These are phyloP conservation scores for Guyanaporus albipodus DNA, from an alignment of 768 basidiomycete species.

Conservation along the genomic window DNA sequence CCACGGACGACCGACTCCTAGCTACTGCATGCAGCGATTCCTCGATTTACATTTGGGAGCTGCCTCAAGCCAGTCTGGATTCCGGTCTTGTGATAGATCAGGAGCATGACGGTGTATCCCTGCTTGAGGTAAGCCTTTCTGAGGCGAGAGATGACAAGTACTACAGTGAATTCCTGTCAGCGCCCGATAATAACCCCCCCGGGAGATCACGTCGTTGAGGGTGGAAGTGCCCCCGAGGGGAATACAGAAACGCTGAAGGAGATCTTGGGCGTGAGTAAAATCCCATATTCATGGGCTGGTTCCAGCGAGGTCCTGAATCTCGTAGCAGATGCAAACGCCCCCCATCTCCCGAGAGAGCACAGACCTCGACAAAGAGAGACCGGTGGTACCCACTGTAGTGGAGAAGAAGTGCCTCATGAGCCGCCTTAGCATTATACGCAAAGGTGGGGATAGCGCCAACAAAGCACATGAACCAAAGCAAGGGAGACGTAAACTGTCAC, in stretches of 20 bases:
- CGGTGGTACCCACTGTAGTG: slow-evolving; percentile 2
- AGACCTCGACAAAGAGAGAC: slow-evolving; percentile 3
- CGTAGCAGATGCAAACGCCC: slow-evolving; percentile 6
- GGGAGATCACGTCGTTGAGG: neutral
- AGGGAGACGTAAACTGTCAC: slow-evolving; percentile 14
- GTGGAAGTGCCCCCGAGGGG: neutral
- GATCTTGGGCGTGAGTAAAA: slow-evolving; percentile 16
- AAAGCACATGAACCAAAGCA: slow-evolving; percentile 9
- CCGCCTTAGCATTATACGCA: slow-evolving; percentile 6
- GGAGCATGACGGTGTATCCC: slow-evolving; percentile 18
- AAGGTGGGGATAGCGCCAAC: slow-evolving; percentile 1
- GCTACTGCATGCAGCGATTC: slow-evolving; percentile 32
- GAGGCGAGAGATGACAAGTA: neutral
- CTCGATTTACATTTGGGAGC: slow-evolving; percentile 29
- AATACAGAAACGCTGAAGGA: slow-evolving; percentile 10
- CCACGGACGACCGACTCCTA: slow-evolving; percentile 27
- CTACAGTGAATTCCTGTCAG: slow-evolving; percentile 12
- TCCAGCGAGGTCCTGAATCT: slow-evolving; percentile 6
- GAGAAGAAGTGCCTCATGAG: slow-evolving; percentile 3
- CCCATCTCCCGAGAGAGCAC: slow-evolving; percentile 5
- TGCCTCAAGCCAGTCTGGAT: slow-evolving; percentile 26
- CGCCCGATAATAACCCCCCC: slow-evolving; percentile 2
- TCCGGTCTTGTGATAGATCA: slow-evolving; percentile 27
- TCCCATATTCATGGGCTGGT: neutral
- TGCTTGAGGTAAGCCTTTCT: slow-evolving; percentile 24